These are phyloP conservation scores for Geosmithia putterillii DNA, from an alignment of 2,329 filamentous ascomycete species.

Conservation along the genomic window DNA sequence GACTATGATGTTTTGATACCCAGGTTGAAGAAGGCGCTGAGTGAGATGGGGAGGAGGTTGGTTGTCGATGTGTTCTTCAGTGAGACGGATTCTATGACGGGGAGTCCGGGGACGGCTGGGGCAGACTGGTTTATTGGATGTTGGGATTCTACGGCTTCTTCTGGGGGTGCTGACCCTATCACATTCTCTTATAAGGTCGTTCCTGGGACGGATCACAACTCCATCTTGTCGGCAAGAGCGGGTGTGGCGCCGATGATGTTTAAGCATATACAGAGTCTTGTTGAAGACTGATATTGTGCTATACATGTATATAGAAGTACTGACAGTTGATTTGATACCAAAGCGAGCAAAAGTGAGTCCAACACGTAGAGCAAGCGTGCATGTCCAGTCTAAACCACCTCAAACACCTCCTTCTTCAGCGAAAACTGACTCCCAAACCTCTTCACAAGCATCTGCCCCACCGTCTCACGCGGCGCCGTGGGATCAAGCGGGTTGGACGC, in stretches of 20 bases:
- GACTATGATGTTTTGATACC: no score
- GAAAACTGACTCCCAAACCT: constrained; percentile 7
- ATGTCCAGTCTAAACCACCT: background rate
- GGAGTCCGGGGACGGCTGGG: background rate
- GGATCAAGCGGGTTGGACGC: constrained; percentile 11
- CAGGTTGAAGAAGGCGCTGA: no score
- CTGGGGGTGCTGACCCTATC: background rate
- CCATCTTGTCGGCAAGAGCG: background rate
- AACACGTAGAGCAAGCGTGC: no score
- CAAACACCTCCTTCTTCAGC: constrained; percentile 1
- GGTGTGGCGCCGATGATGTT: background rate
- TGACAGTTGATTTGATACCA: no score
- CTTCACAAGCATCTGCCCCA: constrained; percentile 10
- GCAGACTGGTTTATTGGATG: background rate
- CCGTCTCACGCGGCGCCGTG: constrained; percentile 8
- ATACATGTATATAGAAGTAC: no score
- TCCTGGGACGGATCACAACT: background rate
- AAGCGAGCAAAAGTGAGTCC: no score
- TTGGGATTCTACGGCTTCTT: background rate
- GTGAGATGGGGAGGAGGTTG: no score
- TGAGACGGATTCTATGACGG: background rate
- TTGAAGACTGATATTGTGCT: no score
- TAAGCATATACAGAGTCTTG: background rate
- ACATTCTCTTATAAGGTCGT: background rate
- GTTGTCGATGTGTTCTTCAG: background rate